Conservation (phyloP, 345 rosid species). For the Brassica juncea region DNA sequence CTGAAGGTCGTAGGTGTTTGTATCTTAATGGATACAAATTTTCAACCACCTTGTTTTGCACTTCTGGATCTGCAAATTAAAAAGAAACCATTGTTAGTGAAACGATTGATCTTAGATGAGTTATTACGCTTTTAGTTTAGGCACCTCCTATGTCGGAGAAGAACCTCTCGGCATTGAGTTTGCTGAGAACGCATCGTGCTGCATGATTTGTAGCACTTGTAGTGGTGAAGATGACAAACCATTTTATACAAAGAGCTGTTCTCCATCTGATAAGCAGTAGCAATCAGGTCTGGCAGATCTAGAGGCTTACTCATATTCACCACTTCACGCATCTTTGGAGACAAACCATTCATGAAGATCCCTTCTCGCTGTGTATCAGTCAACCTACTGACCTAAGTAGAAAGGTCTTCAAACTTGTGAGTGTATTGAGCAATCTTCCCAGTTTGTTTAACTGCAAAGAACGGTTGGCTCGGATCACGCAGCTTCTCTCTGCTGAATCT, state of each 20-base stretch:
- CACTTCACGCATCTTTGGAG: too few species aligned
- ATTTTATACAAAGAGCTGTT: too few species aligned
- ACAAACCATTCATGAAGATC: too few species aligned
- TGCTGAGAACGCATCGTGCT: neutral
- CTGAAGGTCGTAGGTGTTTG: conserved; percentile 30
- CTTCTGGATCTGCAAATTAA: conserved; percentile 19
- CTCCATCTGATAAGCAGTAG: neutral
- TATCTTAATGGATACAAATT: conserved; percentile 29
- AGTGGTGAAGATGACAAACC: conserved; percentile 15
- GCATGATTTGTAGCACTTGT: conserved; percentile 18
- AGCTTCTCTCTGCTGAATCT: too few species aligned
- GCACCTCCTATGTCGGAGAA: conserved; percentile 20
- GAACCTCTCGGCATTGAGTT: conserved; percentile 9
- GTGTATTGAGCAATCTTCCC: too few species aligned
- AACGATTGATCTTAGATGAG: neutral
- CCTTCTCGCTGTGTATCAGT: too few species aligned
- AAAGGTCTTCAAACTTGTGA: too few species aligned
- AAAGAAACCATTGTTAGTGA: neutral
- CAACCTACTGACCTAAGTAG: too few species aligned
- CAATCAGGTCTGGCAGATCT: neutral
- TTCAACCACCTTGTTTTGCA: conserved; percentile 19
- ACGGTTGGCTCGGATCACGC: too few species aligned
- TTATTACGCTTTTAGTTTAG: neutral
- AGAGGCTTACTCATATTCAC: neutral
- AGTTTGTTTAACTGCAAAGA: too few species aligned